Conservation (phyloP, 176 grass and related monocot species). For the Aegilops sharonensis region DNA sequence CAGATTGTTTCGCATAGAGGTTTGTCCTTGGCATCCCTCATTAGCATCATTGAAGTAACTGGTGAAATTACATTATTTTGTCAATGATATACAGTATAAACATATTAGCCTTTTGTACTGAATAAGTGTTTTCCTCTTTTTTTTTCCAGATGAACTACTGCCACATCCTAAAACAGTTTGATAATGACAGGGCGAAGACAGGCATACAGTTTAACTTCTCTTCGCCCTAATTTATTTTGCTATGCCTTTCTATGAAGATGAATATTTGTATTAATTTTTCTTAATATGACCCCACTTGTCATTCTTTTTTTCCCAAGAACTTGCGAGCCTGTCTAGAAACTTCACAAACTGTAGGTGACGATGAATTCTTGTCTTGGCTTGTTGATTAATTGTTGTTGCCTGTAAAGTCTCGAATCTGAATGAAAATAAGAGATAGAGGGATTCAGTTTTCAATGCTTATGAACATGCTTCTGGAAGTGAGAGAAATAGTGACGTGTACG, state of each 20-base stretch:
- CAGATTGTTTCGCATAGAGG: constrained; percentile 78
- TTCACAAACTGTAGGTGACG: neutral
- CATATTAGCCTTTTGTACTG: neutral
- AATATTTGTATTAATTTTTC: neutral
- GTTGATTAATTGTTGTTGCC: neutral
- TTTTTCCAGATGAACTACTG: constrained; percentile 83
- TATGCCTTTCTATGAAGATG: neutral
- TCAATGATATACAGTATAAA: neutral
- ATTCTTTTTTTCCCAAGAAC: neutral
- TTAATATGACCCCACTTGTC: neutral
- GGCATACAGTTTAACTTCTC: constrained; percentile 86
- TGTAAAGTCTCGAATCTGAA: constrained; percentile 26
- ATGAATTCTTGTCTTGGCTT: constrained; percentile 19
- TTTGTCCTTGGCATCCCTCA: constrained; percentile 39
- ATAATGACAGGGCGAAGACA: constrained; percentile 73
- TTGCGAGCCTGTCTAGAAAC: neutral
- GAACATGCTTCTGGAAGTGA: constrained; percentile 6
- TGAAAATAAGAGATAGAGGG: neutral
- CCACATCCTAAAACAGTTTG: constrained; percentile 75
- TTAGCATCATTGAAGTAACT: neutral
- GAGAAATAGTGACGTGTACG: neutral
- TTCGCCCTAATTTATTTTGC: constrained; percentile 37
- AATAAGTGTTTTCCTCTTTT: constrained; percentile 4
- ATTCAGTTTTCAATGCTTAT: constrained; percentile 26
- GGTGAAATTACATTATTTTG: neutral